phyloP scores from a whole-genome alignment of 768 basidiomycete genomes.

The Pseudohyphozyma bogoriensis region DNA sequence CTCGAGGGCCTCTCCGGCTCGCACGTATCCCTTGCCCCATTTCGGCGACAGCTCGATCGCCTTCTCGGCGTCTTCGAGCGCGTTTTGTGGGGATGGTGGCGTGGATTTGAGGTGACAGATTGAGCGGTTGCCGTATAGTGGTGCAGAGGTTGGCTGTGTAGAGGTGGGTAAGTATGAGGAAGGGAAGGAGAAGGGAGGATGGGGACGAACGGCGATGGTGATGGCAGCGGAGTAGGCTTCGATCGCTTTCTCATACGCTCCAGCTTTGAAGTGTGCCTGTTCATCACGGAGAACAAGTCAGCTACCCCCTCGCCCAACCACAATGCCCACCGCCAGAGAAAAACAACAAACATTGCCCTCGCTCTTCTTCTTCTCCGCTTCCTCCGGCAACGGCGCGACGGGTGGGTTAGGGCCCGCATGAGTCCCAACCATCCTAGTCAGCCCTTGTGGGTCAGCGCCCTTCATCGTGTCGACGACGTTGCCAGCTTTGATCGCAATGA shows the following conservation, averaged over 20 bases:
- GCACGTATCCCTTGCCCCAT: slow-evolving; percentile 23
- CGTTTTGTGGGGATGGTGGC: background rate
- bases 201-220: slow-evolving; percentile 3
- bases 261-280: slow-evolving; percentile 13
- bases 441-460: slow-evolving; percentile 22
- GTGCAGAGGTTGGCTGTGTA: slow-evolving; percentile 9
- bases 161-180: background rate
- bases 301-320: no score
- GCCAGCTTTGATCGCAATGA: slow-evolving; percentile 18
- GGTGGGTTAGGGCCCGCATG: slow-evolving; percentile 30
- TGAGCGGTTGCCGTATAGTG: slow-evolving; percentile 20
- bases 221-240: slow-evolving; percentile 12
- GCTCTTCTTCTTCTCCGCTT: slow-evolving; percentile 13
- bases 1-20: slow-evolving; percentile 17
- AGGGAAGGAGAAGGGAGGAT: background rate
- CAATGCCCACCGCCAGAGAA: no score
- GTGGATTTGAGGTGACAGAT: slow-evolving; percentile 6
- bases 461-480: slow-evolving; percentile 22
- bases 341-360: slow-evolving; percentile 5
- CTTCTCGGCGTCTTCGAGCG: slow-evolving; percentile 15
- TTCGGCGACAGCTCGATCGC: slow-evolving; percentile 12
- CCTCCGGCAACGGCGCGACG: slow-evolving; percentile 3
- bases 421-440: slow-evolving; percentile 8
- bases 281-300: background rate
- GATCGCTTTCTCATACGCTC: slow-evolving; percentile 2